Evolutionary conservation across 2,329 filamentous ascomycete species (phyloP), one percentile per base, ranked within the genome.

Genomic region (Aspergillus japonicus): DNA sequence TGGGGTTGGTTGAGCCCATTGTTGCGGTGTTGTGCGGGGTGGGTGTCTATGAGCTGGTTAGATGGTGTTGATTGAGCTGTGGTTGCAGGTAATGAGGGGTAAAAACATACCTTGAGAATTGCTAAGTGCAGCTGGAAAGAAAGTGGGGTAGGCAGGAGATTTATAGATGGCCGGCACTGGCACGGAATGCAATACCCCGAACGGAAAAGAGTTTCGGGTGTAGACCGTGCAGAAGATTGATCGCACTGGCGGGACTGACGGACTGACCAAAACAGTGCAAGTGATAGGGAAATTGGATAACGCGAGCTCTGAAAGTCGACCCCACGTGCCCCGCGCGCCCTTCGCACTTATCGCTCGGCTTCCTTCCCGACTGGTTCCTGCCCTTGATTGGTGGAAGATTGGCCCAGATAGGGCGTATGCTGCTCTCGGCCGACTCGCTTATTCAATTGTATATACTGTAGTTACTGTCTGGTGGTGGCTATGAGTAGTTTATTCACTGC

Each of bases 1-100:
- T 85, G 24, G 68, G 60, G 31, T 33, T 47, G 51, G 62, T 64
- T 29, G 62, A 67, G 26, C 58, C 52, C 69, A 74, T 74, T 26
- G 8, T 62, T 42, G 29, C 16, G 16, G 33, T 12, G 33, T 35
- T 35, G 33, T 16, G 39, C n/a, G 14, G 39, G 14, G 5, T 44
- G 16, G 16, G 5, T 44, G 14, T 35, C 33, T 35, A 16, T 35
- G 12, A 5, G 14, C 12, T 44, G 39, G 3, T 44, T 4, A 12
- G 12, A 5, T 44, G 39, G 6, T 44, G 39, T 44, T 14, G 16
- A 19, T 44, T 44, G 39, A 44, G 14, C 16, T 44, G 6, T 29
- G 7, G 3, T 29, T 8, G 2, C 7, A 29, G 26, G 14, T 8
- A 44, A 0, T 44, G 39, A n/a, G 16, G 14, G 39, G 39, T 44